Base-by-base conservation (phyloP, 2,329 filamentous ascomycete species). In the Colletotrichum destructivum region DNA sequence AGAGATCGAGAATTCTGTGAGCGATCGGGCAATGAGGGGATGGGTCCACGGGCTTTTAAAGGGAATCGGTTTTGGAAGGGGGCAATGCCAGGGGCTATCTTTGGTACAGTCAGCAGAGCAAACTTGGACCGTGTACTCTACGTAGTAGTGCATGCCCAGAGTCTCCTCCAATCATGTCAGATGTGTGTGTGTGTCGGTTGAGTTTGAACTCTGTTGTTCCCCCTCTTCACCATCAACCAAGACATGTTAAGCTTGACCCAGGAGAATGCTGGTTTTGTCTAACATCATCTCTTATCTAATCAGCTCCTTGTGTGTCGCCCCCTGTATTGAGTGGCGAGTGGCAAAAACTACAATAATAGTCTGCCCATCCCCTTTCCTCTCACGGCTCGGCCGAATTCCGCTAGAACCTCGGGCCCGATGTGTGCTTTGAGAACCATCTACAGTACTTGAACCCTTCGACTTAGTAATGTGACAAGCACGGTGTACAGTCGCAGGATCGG, bases 1-100 rank as follows among this genome's bases (percentile, higher is more conserved):
- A 62, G 47, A 52, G 60, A 62, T 62, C 60, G 60, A 62, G 47
- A 52, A 62, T 42, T n/a, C n/a, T 31, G 47, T 26, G 47, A 31
- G 60, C 8, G 46, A 62, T 62, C 60, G 60, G 38, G 4, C 35
- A 15, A 12, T 7, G 21, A 26, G 16, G 59, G n/a, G 46, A 52
- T 26, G 35, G 60, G 46, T 11, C 35, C 21, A 12, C 8, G 46
- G 9, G 46, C 9, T 52, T 52, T 38, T 52, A 52, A 52, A 26
- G 31, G 35, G 15, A n/a, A n/a, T 62, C 2, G 16, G 40, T 16
- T 35, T 13, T 26, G 4, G 16, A 18, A 26, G 31, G 23, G 59
- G 46, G 46, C 26, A 21, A 18, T 31, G 6, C 44, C 59, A 61
- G n/a, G n/a, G 8, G 60, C 46, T 31, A 31, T 16, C 35, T 13